Base-by-base conservation (phyloP, 108 stramenopile genomes). In the Asterionellopsis glacialis region DNA sequence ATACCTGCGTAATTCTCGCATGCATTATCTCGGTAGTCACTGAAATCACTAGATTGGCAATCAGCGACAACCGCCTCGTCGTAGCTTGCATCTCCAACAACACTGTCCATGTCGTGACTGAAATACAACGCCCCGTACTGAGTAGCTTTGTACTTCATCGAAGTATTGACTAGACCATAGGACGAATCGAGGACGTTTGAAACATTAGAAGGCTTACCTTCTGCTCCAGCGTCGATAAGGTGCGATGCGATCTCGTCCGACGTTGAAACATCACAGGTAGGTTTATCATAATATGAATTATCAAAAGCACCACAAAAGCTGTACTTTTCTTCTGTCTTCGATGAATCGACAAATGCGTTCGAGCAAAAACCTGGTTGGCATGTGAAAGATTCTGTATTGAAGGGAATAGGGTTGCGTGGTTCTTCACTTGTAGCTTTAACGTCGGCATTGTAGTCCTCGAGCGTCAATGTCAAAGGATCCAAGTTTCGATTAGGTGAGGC, bases 391-490 rank as follows among this genome's bases (percentile, higher is more conserved):
- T 62, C 62, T 0, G 64, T 55, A 43, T 89, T 88, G 44, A 81
- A 79, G 11, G 80, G 80, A 47, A 96, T 80, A 4, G 87, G 89
- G 55, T 93, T 96, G 18, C 68, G 45, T 45, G 73, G 78, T 28
- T 68, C 65, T 13, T 51, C 14, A n/a, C n/a, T n/a, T n/a, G n/a
- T n/a, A n/a, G n/a, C n/a, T 15, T 22, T 40, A 52, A 87, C 59
- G 25, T 59, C 77, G 13, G 48, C 48, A 49, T 91, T 91, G 75
- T 79, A 87, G 44, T 81, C 73, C 38, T 81, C 65, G 12, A 86
- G 63, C 24, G 56, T 57, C 45, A 91, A 44, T 0, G 47, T 57
- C 18, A 87, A 50, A 18, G 74, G 44, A 18, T 72, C 70, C 49
- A 79, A 62, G 41, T 82, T 72, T 27, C 70, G 63, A 39, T 70